Percentiles rank a stretch among this genome's conserved stretches.
Conservation (phyloP, 208 protist species). For the Wallacemonas sp. region DNA sequence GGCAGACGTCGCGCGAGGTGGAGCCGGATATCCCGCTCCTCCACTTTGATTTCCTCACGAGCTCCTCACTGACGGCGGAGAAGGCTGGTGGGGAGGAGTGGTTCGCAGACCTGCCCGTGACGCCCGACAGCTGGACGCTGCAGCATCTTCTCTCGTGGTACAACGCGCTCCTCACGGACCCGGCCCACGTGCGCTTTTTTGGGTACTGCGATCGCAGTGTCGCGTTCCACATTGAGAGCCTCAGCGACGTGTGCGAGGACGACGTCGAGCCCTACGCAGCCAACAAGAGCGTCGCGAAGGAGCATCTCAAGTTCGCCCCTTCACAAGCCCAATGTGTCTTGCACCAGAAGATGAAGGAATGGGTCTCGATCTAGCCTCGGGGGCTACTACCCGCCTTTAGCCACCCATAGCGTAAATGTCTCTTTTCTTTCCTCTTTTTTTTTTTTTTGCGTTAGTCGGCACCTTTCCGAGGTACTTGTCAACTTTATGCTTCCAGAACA, state of each 20-base stretch:
- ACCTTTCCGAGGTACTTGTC: slow-evolving; percentile 1
- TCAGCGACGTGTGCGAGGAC: slow-evolving; percentile 44
- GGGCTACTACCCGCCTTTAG: too few relatives aligned
- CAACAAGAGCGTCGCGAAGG: slow-evolving; percentile 17
- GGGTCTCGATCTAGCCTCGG: slow-evolving; percentile 30
- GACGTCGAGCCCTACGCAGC: slow-evolving; percentile 32
- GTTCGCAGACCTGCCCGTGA: neutral
- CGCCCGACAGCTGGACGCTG: slow-evolving; percentile 42
- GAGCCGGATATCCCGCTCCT: slow-evolving; percentile 57
- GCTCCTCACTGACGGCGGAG: neutral
- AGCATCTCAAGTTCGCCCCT: slow-evolving; percentile 18
- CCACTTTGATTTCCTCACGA: slow-evolving; percentile 52
- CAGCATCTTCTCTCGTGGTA: slow-evolving; percentile 59
- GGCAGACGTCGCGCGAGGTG: slow-evolving; percentile 36
- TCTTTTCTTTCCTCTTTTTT: slow-evolving; percentile 15
- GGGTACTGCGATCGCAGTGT: slow-evolving; percentile 54
- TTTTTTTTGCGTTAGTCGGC: slow-evolving; percentile 17
- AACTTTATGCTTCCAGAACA: too few relatives aligned
- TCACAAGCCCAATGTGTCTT: slow-evolving; percentile 35
- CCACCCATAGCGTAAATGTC: too few relatives aligned
- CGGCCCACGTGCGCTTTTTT: slow-evolving; percentile 42
- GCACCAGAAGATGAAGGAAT: slow-evolving; percentile 41
- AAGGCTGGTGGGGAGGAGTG: neutral
- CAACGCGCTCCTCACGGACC: slow-evolving; percentile 43
- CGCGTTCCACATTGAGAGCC: slow-evolving; percentile 30